Evolutionary conservation across 306 rosid genomes (phyloP), one percentile per base, ranked within the genome.

Genomic region (Herpetospermum pedunculosum): DNA sequence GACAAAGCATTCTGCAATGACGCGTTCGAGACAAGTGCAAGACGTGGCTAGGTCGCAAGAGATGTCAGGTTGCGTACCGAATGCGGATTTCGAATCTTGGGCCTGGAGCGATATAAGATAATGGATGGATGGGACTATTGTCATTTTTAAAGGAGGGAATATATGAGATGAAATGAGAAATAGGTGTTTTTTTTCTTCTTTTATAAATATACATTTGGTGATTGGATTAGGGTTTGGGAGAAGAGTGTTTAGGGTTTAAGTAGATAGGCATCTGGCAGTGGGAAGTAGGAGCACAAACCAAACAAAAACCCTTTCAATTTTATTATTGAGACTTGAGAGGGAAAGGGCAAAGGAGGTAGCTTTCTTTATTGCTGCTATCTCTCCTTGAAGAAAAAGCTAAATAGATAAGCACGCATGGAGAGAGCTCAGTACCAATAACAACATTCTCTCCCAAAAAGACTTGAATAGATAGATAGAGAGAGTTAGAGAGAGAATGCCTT

Each of bases 361-460:
- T 15, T 62, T n/a, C n/a, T n/a, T 62, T 18, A 28, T 71, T 75
- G 79, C 12, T 9, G 8, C 18, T 18, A n/a, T n/a, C 40, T 54
- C 15, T 4, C 25, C 19, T 30, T 16, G 46, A 72, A 49, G 63
- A 65, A 80, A 57, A 77, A 82, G 84, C 37, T 74, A 59, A 84
- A 77, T 77, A 18, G 96, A 91, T 84, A 88, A 90, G 92, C 87
- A 80, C 90, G 90, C 96, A 90, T 89, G 96, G 86, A 82, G 75
- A 30, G 76, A 43, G 41, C 70, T 72, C 79, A 80, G 76, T 83
- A 76, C 77, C 91, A 84, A 59, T 30, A 19, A 38, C 72, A 64
- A 64, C 72, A 64, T 64, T 64, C 72, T 64, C 81, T 83, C 67
- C 77, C 71, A 54, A 37, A 32, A 52, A 26, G 34, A 55, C 34